Evolutionary conservation across 2,329 filamentous ascomycete species (phyloP), one percentile per base, ranked within the genome.

Genomic region (Aureobasidium leucospermi): DNA sequence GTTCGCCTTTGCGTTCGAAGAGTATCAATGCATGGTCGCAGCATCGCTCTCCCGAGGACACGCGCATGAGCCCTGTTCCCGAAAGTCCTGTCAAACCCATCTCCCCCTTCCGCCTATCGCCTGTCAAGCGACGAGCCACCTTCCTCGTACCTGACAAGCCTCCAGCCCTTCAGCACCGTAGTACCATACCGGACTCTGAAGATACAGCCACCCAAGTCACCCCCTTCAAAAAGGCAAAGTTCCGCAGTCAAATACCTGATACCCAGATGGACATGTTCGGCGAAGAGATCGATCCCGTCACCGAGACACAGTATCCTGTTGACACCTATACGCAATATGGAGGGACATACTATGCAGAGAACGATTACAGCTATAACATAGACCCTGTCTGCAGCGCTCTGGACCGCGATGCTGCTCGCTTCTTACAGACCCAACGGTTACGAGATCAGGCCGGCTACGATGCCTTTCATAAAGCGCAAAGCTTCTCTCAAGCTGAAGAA

Each of bases 1-100:
- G 64, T 32, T 66, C 64, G 19, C 67, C 67, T 13, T 38, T 67
- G 41, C 63, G 64, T 41, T 48, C 62, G 11, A 64, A 58, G 19
- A 60, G 62, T 23, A 49, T 32, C 19, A 63, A 61, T 36, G 29
- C 34, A 39, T 31, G 23, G 11, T 48, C 55, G 28, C 55, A 55
- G 15, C 31, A n/a, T 8, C 19, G 34, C 19, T 36, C 45, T 28
- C 41, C 23, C 11, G 49, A 38, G 8, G 41, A 45, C 15, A 13
- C 36, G 10, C 29, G 49, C 7, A 49, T 42, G 36, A 61, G 60
- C 23, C 49, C 42, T 13, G 42, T 52, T 36, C 36, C 43, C 2
- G 60, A 58, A 28, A 59, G 42, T 16, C 47, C 55, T 32, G 34
- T 19, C 9, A 61, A 43, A 10, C 57, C 59, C 10, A 36, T 45